Evolutionary conservation across 768 basidiomycete species (phyloP), one percentile per base, ranked within the genome.

Genomic region (Goffeauzyma gilvescens): DNA sequence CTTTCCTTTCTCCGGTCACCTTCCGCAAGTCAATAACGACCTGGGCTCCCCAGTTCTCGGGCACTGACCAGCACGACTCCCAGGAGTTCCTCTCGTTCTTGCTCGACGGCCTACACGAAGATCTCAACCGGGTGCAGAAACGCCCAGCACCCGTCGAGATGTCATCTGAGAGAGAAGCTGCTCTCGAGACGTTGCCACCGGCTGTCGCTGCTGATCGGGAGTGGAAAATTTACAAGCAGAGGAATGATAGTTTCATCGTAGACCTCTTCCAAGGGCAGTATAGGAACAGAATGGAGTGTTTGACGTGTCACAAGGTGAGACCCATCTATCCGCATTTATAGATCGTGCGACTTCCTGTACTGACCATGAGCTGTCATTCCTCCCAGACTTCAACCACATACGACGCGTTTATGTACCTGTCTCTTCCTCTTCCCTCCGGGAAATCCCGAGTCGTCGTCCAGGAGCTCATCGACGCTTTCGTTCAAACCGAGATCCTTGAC

Each of bases 201-300:
- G 82, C 87, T 58, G 72, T 93, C 50, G 87, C 87, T 15, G 80
- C 82, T 58, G 81, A 84, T 52, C 75, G 81, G 55, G 90, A 95
- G 65, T 98, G 90, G 90, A 70, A 75, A 48, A 72, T 79, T 28
- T 96, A 93, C 71, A 75, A 75, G 60, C 75, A 75, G 67, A 72
- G 83, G 43, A 86, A 95, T 58, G 85, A 98, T 59, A 85, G 81
- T 54, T 65, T 96, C 41, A 79, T 98, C 41, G 93, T 96, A 22
- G 89, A 95, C 64, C 82, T 79, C 58, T 95, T 98, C 69, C 90
- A 96, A 65, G 90, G 90, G 9, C 93, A 96, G 63, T 95, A 93
- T 63, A 70, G 84, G 50, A 95, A 80, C 65, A 71, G 77, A 41
- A 63, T 98, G 65, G 74, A 82, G 54, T 98, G 90, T 62, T 58